Evolutionary conservation across 1,139 yeast species (phyloP).

Genomic region (Zygosaccharomyces sapae): DNA sequence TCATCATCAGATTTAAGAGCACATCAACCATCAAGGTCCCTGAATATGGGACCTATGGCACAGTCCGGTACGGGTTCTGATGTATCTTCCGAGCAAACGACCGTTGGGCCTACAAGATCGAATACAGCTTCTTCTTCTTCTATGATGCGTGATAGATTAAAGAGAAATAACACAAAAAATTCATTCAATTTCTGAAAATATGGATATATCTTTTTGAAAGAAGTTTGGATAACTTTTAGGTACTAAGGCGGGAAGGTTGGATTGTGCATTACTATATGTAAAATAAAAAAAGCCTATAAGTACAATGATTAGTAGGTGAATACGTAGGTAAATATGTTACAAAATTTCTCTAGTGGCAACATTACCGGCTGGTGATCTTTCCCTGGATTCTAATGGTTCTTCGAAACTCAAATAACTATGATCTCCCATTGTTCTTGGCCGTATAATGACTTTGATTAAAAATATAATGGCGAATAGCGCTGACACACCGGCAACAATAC

Average conservation of each 20-base stretch:
- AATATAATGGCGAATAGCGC: constrained; percentile 44
- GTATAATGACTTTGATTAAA: constrained; percentile 44
- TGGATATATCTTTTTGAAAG: not conserved
- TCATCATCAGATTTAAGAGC: not conserved
- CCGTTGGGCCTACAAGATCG: constrained; percentile 5
- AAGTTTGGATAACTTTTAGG: not conserved
- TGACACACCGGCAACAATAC: constrained; percentile 87
- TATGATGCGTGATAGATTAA: constrained; percentile 30
- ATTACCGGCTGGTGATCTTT: constrained; percentile 12
- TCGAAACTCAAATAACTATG: constrained; percentile 40
- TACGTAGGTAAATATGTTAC: constrained; percentile 8
- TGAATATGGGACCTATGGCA: constrained; percentile 4
- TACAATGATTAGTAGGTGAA: not conserved
- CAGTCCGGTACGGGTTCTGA: not conserved
- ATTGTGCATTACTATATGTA: not conserved
- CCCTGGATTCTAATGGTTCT: constrained; percentile 25
- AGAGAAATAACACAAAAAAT: constrained; percentile 20
- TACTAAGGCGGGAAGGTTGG: not conserved
- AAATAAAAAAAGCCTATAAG: no score
- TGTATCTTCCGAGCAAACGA: not conserved
- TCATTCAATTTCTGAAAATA: constrained; percentile 5
- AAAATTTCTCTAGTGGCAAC: constrained; percentile 32
- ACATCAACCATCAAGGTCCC: constrained; percentile 1
- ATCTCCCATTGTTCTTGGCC: constrained; percentile 44
- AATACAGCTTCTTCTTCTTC: constrained; percentile 19